phyloP scores from a whole-genome alignment of 495 filamentous ascomycete species.

The Podospora tetraspora region DNA sequence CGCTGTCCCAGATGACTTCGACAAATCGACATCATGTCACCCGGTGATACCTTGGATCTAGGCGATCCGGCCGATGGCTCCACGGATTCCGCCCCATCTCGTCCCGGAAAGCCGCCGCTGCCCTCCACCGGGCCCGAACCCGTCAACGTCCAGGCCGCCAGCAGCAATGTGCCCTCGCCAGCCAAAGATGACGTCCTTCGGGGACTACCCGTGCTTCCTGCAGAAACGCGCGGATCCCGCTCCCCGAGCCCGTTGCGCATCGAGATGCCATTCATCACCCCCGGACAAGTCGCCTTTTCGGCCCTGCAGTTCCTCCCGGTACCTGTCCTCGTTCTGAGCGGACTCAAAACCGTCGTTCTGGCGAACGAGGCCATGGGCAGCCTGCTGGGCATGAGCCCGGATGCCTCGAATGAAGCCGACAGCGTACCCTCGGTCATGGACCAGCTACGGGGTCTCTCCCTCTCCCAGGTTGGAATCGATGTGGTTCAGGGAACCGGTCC shows the following conservation, averaged over 20 bases:
- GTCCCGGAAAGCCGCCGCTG: not conserved
- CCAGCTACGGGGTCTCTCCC: constrained; percentile 48
- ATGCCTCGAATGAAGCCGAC: constrained; percentile 28
- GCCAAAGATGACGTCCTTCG: constrained; percentile 6
- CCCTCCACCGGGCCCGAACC: not conserved
- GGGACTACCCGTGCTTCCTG: constrained; percentile 4
- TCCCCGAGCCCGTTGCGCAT: constrained; percentile 36
- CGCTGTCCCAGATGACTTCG: constrained; percentile 3
- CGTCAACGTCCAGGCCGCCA: not conserved
- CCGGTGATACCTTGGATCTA: constrained; percentile 2
- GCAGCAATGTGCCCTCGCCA: not conserved
- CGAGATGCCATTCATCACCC: constrained; percentile 34
- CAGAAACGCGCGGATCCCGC: constrained; percentile 11
- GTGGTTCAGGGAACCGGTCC: constrained; percentile 53
- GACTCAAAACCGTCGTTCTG: constrained; percentile 57
- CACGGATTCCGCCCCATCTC: not conserved
- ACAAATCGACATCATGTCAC: constrained; percentile 16
- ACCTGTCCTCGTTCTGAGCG: constrained; percentile 57
- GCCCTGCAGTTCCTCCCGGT: constrained; percentile 65
- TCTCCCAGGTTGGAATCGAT: constrained; percentile 58
- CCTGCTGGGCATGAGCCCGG: constrained; percentile 48
- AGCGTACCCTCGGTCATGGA: constrained; percentile 33
- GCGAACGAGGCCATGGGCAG: constrained; percentile 68
- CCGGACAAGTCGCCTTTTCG: constrained; percentile 51
- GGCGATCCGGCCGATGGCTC: constrained; percentile 4